Evolutionary conservation across 2,329 filamentous ascomycete genomes (phyloP), one percentile per base, ranked within the genome.

Genomic region (Polytolypa hystricis): DNA sequence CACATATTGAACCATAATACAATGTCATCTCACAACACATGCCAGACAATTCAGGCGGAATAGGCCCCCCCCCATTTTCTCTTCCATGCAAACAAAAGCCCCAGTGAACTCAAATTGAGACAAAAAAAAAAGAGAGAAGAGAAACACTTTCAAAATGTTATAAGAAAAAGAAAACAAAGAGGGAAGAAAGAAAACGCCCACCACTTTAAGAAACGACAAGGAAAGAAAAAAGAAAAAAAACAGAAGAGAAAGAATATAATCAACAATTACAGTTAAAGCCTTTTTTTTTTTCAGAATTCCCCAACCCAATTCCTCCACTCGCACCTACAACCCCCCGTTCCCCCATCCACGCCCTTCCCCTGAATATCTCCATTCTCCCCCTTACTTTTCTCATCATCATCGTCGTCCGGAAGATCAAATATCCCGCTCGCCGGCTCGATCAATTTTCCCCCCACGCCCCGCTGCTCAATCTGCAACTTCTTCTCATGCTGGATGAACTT

Each of bases 281-380:
- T 14, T 7, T 9, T 14, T 15, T 11, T 17, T 12, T 20, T 31
- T 19, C 11, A 29, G 23, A 23, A 32, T 33, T n/a, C 5, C 14
- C 23, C n/a, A n/a, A 54, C 36, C 57, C 57, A 77, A 54, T 76
- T 77, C 51, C 66, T 61, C 72, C 74, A 79, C 46, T 64, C 56
- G 53, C 74, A 79, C n/a, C 49, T 49, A 59, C 74, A 79, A 0
- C 74, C 74, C 5, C 73, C 74, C 4, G 57, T 65, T 1, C 74
- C 74, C 1, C 74, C 74, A 56, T 78, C 74, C 39, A 75, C 49
- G 3, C 45, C 50, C 3, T 49, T 39, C 14, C 46, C 45, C 16
- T 40, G 35, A 7, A 20, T 20, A 10, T 35, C 32, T 7, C 38
- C 30, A 11, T 49, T 56, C 9, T 52, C 48, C 33, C 52, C 38